Base-by-base conservation (phyloP, 2,329 filamentous ascomycete genomes). In the Exophiala dermatitidis region DNA sequence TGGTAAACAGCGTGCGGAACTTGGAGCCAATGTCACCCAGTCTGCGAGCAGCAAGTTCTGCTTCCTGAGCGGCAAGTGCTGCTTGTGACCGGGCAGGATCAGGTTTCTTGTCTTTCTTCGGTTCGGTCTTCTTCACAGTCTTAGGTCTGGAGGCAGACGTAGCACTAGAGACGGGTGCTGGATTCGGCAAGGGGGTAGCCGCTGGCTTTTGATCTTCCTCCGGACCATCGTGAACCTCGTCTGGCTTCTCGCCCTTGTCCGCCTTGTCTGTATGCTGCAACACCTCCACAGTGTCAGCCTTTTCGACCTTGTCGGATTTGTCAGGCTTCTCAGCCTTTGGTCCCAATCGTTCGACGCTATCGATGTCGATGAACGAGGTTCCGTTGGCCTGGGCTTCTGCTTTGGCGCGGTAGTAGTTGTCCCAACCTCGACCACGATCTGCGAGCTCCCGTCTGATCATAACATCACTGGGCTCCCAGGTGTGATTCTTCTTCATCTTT, bases 401-500 rank as follows among this genome's bases (percentile, higher is more conserved):
- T 66, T 77, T 78, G 26, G 77, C 76, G 40, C 69, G 69, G 26
- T 69, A 66, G 57, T 76, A 77, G 19, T 72, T 72, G 42, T 76
- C 74, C 70, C 72, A 75, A 3, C 74, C 75, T 50, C 82, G 78
- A 36, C 78, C 78, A 41, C 79, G 74, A 46, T 76, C 72, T 43
- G 79, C 76, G n/a, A 85, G 72, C 66, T 84, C 80, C 32, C 81
- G 77, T 52, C 79, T 74, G 44, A 84, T 81, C 82, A 85, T 85
- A 7, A 82, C 80, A 56, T 81, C 79, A 59, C 80, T 84, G 0
- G 82, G 82, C 42, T 80, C 77, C 82, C 82, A 85, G n/a, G 82
- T 76, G 4, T 81, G 80, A 58, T 85, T 85, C 72, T 85, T 85
- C 71, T 85, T 85, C 82, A 85, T 85, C 60, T 80, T 77, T 67